Base-by-base conservation (phyloP, 1,284 basidiomycete genomes). In the Cronartium quercuum region DNA sequence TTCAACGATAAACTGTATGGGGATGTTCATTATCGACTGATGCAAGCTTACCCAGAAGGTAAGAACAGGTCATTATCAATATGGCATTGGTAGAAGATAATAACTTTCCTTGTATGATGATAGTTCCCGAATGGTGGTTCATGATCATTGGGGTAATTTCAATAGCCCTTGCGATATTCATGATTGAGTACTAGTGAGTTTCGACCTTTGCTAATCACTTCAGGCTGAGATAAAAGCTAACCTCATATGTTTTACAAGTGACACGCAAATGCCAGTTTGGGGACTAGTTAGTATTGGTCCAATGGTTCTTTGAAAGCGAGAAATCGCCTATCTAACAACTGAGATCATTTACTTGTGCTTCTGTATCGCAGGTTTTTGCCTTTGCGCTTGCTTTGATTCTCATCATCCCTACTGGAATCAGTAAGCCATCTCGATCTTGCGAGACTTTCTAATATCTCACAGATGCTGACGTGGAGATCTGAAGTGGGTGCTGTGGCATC, bases 21-120 rank as follows among this genome's bases (percentile, higher is more conserved):
- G 38, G 82, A 83, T 70, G 78, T 82, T 21, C 82, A 83, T 76
- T 79, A 78, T 62, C 78, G 80, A 4, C 77, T 82, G 15, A 82
- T 82, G 81, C 68, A 77, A 64, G 66, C 58, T 4, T 82, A 82
- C 70, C 78, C 78, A 57, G 80, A 82, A 75, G 80, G 67, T 76
- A 60, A 3, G 13, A 3, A 24, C 34, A n/a, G n/a, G n/a, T n/a
- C n/a, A n/a, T n/a, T n/a, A n/a, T n/a, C n/a, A n/a, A n/a, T n/a
- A n/a, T n/a, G n/a, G n/a, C n/a, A n/a, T n/a, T n/a, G n/a, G n/a
- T n/a, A n/a, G n/a, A n/a, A n/a, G n/a, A n/a, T n/a, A n/a, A n/a
- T n/a, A n/a, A n/a, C n/a, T n/a, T n/a, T n/a, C n/a, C n/a, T n/a
- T n/a, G n/a, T n/a, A 51, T 37, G n/a, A 15, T 37, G n/a, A 4